phyloP scores from a whole-genome alignment of 73 alveolate genomes.

The Diophrys sp. region DNA sequence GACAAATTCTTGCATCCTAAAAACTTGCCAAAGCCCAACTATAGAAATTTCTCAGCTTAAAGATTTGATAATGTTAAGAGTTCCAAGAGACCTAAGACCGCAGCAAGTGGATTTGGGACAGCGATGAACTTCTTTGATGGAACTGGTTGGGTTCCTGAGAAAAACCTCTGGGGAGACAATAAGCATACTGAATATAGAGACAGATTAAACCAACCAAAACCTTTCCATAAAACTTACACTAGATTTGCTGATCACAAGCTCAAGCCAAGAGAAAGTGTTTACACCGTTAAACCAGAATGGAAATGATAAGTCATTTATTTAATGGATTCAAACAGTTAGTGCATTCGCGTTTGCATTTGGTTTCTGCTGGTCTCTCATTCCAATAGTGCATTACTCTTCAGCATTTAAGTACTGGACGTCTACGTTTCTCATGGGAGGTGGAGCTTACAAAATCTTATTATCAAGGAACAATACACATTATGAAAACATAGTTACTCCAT shows the following conservation, averaged over 20 bases:
- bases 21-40: neutral
- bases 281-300: neutral
- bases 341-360: slow-evolving; percentile 7
- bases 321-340: too few relatives aligned
- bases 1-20: neutral
- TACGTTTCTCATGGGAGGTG: neutral
- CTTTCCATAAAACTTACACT: slow-evolving; percentile 28
- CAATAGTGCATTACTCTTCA: slow-evolving; percentile 23
- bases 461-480: slow-evolving; percentile 12
- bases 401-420: slow-evolving; percentile 32
- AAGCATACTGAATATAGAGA: slow-evolving; percentile 41
- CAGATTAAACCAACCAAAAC: slow-evolving; percentile 33
- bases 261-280: neutral
- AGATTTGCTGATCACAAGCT: neutral
- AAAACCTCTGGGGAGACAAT: slow-evolving; percentile 32
- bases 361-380: slow-evolving; percentile 15
- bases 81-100: neutral
- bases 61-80: neutral
- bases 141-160: slow-evolving; percentile 31
- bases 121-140: slow-evolving; percentile 37
- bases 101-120: neutral
- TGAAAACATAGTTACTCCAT: slow-evolving; percentile 27
- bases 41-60: neutral
- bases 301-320: too few relatives aligned
- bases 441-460: slow-evolving; percentile 2